Evolutionary conservation across 2,329 filamentous ascomycete species (phyloP).

Genomic region (Fusarium secorum): DNA sequence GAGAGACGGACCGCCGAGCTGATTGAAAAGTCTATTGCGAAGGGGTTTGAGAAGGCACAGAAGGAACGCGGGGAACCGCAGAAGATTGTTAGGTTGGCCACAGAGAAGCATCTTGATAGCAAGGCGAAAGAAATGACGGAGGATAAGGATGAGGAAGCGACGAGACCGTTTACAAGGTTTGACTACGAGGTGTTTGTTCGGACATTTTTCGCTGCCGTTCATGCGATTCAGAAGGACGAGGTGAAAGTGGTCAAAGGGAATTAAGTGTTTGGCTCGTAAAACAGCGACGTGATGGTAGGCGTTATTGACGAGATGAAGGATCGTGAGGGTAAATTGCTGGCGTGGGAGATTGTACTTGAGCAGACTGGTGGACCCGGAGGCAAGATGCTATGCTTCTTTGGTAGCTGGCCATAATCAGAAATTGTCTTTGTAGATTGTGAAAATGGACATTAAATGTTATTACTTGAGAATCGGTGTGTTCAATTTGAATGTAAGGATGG

Average conservation of each 20-base stretch:
- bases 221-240: not conserved
- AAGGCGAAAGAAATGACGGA: not conserved
- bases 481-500: not conserved
- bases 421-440: fast-evolving
- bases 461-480: not conserved
- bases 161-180: not conserved
- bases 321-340: not conserved
- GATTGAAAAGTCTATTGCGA: fast-evolving
- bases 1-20: not conserved
- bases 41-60: not conserved
- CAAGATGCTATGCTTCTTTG: fast-evolving
- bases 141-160: not conserved
- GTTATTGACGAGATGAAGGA: not conserved
- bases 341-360: fast-evolving
- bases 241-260: not conserved
- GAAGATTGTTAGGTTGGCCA: not conserved
- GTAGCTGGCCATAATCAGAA: not conserved
- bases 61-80: not conserved
- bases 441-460: not conserved
- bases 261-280: fast-evolving
- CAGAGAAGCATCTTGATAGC: not conserved
- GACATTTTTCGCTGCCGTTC: not conserved
- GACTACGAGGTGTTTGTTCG: not conserved
- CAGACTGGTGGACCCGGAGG: too few relatives aligned
- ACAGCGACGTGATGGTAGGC: fast-evolving